phyloP scores from a whole-genome alignment of 208 protist genomes.

The Leptomonas pyrrhocoris region DNA sequence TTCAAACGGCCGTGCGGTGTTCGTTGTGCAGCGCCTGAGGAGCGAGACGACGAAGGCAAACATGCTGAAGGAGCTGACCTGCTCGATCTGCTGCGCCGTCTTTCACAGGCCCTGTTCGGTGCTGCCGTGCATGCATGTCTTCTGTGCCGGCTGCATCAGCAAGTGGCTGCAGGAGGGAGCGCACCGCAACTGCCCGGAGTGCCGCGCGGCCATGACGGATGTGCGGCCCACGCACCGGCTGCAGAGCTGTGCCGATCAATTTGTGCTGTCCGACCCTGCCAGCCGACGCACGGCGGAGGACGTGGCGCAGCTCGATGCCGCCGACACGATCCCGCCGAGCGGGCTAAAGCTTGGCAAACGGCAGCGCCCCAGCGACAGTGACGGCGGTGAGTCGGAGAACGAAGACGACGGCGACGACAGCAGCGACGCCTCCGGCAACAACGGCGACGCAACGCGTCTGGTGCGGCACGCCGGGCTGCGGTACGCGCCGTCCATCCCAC shows the following conservation, averaged over 20 bases:
- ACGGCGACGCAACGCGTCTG: constrained; percentile 2
- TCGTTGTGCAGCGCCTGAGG: constrained; percentile 66
- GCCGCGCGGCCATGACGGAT: constrained; percentile 51
- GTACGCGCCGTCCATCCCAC: constrained; percentile 11
- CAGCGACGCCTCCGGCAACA: constrained; percentile 1
- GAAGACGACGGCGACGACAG: constrained; percentile 13
- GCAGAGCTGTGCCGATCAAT: constrained; percentile 71
- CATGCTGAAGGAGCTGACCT: constrained; percentile 77
- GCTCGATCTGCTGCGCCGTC: constrained; percentile 66
- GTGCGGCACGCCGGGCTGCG: constrained; percentile 13
- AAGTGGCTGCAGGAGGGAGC: constrained; percentile 44
- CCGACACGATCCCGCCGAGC: constrained; percentile 59
- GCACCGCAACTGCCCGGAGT: constrained; percentile 65
- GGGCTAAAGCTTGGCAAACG: constrained; percentile 51
- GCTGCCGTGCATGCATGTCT: constrained; percentile 91
- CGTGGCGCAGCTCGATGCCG: constrained; percentile 37
- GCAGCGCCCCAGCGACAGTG: constrained; percentile 32
- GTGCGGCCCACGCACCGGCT: constrained; percentile 84
- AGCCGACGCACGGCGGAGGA: constrained; percentile 52
- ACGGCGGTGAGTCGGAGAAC: background rate
- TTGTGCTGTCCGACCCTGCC: constrained; percentile 49
- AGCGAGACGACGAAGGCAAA: constrained; percentile 33
- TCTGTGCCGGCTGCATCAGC: constrained; percentile 86
- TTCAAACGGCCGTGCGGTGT: constrained; percentile 38
- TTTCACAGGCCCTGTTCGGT: constrained; percentile 78